phyloP scores from a whole-genome alignment of 176 grass and related monocot genomes.

The Triticum dicoccoides region DNA sequence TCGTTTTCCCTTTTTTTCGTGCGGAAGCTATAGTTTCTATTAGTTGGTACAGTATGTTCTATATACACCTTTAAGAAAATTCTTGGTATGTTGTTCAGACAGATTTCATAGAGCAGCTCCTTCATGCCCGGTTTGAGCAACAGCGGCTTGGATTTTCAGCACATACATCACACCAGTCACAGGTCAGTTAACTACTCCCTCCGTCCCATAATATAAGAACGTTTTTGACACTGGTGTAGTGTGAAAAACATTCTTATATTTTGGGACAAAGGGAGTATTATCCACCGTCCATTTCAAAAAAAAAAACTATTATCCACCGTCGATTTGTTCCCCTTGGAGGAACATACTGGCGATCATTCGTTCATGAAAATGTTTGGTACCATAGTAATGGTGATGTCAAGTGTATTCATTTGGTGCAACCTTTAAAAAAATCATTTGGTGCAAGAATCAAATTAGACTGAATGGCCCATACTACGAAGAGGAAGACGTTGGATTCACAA shows the following conservation, averaged over 20 bases:
- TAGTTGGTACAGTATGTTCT: background rate
- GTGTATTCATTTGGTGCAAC: background rate
- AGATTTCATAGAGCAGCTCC: constrained; percentile 77
- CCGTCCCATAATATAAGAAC: no score
- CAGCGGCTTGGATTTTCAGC: constrained; percentile 49
- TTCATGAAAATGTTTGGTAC: background rate
- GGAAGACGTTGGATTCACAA: background rate
- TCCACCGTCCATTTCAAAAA: no score
- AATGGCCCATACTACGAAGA: background rate
- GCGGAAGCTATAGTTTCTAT: background rate
- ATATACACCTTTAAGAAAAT: background rate
- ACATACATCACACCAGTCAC: constrained; percentile 40
- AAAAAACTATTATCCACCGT: background rate
- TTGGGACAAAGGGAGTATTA: no score
- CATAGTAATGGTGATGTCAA: background rate
- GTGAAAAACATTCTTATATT: no score
- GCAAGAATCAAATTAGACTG: background rate
- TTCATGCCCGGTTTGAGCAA: constrained; percentile 67
- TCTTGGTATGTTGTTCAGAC: constrained; percentile 42
- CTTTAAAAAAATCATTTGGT: background rate
- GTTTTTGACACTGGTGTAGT: no score
- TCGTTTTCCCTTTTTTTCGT: background rate
- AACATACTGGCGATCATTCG: background rate
- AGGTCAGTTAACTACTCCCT: constrained; percentile 43
- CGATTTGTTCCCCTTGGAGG: no score